These are phyloP conservation scores for Naganishia sp. DNA, from an alignment of 1,284 basidiomycete species.

Conservation along the genomic window DNA sequence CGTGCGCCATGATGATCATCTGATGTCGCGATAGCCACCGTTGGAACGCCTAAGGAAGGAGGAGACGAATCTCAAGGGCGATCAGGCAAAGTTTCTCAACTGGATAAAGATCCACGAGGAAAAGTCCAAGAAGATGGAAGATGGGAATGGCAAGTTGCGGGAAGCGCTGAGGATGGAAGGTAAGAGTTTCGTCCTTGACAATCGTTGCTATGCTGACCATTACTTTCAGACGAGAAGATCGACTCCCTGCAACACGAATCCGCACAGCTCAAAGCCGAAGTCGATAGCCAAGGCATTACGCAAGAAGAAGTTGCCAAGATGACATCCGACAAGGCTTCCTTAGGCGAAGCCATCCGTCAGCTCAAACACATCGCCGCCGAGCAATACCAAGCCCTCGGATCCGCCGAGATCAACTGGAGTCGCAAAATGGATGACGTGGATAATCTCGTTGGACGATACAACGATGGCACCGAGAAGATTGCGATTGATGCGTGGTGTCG, in stretches of 20 bases:
- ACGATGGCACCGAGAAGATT: slow-evolving; percentile 67
- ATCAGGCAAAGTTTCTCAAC: slow-evolving; percentile 28
- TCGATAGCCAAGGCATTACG: slow-evolving; percentile 77
- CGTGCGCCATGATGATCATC: background rate
- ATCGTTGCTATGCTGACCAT: background rate
- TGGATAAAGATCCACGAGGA: slow-evolving; percentile 46
- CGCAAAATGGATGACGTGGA: slow-evolving; percentile 75
- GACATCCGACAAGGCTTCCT: slow-evolving; percentile 77
- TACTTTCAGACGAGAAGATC: slow-evolving; percentile 52
- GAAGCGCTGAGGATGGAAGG: slow-evolving; percentile 43
- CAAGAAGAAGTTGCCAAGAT: slow-evolving; percentile 81
- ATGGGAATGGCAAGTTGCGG: slow-evolving; percentile 39
- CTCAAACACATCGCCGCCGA: slow-evolving; percentile 72
- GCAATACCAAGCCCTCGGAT: slow-evolving; percentile 61
- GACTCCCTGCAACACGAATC: slow-evolving; percentile 66
- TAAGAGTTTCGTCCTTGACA: slow-evolving; percentile 31
- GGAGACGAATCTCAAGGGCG: slow-evolving; percentile 22
- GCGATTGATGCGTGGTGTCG: slow-evolving; percentile 61
- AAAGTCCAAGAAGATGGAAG: slow-evolving; percentile 49
- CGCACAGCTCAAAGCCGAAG: slow-evolving; percentile 63
- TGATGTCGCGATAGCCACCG: slow-evolving; percentile 4
- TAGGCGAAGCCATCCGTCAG: slow-evolving; percentile 70
- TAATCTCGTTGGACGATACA: slow-evolving; percentile 73
- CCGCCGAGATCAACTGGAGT: slow-evolving; percentile 73
- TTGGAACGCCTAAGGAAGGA: slow-evolving; percentile 29